A percentile compares a stretch with the other conserved stretches of the same genome.
Conservation (phyloP, 2,329 filamentous ascomycete genomes). For the Bertia moriformis region DNA sequence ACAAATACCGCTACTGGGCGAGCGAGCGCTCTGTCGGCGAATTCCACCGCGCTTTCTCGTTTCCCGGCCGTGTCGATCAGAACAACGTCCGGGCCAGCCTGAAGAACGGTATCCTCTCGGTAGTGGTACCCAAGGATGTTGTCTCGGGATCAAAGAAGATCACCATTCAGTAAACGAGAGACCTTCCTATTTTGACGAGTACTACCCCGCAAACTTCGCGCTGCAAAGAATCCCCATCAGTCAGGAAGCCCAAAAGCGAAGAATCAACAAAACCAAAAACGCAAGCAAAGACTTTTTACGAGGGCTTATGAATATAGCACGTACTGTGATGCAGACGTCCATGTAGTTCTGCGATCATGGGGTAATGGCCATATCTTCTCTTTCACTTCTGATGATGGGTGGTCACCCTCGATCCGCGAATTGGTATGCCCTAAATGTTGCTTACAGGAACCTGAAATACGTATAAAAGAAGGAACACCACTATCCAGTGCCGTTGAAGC, state of each 20-base stretch:
- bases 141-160: too few species aligned
- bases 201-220: neutral
- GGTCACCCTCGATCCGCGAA: neutral
- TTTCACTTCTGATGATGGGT: neutral
- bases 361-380: neutral
- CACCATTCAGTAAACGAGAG: too few species aligned
- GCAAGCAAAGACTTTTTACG: neutral
- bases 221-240: neutral
- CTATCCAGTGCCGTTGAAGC: too few species aligned
- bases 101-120: neutral
- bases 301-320: neutral
- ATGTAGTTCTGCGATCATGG: neutral
- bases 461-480: too few species aligned
- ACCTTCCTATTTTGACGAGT: too few species aligned
- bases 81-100: neutral
- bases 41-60: neutral
- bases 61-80: neutral
- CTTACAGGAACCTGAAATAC: too few species aligned
- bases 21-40: neutral
- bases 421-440: too few species aligned
- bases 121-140: neutral
- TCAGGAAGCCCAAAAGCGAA: neutral
- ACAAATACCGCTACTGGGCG: neutral
- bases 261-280: neutral
- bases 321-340: neutral